These are phyloP conservation scores for Sugiyamaella grinbergsii DNA, from an alignment of 1,139 yeast species.

Conservation along the genomic window DNA sequence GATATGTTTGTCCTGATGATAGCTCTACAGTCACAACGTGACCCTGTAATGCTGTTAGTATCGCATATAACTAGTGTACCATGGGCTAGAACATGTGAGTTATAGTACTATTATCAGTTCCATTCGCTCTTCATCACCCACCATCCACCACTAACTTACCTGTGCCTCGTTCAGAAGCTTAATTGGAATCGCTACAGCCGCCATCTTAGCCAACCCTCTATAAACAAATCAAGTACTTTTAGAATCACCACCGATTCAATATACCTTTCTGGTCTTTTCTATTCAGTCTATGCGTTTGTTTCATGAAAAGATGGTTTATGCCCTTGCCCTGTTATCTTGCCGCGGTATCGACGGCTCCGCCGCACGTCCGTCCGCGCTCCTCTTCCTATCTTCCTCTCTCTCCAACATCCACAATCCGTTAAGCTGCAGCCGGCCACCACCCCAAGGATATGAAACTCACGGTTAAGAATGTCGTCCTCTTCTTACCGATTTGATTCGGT, in stretches of 20 bases:
- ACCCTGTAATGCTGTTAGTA: constrained; percentile 50
- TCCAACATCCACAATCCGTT: no score
- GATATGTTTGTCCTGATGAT: constrained; percentile 80
- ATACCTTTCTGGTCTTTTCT: not conserved
- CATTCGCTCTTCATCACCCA: not conserved
- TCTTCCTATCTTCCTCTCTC: no score
- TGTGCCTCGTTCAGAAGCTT: constrained; percentile 85
- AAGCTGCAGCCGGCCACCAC: not conserved
- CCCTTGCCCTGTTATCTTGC: no score
- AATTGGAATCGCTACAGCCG: constrained; percentile 71
- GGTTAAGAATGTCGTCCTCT: constrained; percentile 3
- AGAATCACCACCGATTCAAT: not conserved
- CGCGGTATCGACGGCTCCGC: no score
- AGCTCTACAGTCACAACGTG: constrained; percentile 84
- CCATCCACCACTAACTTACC: constrained; percentile 38
- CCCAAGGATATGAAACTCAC: not conserved
- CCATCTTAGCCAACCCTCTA: constrained; percentile 21
- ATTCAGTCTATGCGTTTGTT: no score
- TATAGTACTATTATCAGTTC: no score
- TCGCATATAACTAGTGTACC: no score
- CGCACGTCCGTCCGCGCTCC: no score
- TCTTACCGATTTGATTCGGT: not conserved
- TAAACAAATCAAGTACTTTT: not conserved
- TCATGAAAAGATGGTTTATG: no score
- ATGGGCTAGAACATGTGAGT: no score